A percentile compares a stretch with the other conserved stretches of the same genome.
Evolutionary conservation across 106 monocot species (phyloP).

Genomic region (Phalaenopsis equestris): DNA sequence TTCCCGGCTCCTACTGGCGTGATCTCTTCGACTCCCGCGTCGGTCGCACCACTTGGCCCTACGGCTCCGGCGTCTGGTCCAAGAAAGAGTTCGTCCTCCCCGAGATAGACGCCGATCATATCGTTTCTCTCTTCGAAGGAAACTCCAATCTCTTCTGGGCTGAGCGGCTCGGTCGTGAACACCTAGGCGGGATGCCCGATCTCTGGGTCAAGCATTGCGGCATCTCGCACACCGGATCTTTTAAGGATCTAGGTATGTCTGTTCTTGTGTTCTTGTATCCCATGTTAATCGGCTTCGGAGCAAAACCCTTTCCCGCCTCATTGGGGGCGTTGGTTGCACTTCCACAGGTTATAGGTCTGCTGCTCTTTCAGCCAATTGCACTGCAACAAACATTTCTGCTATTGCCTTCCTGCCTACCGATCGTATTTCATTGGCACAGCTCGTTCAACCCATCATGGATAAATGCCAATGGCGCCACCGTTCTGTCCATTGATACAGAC

Average conservation of each 20-base stretch:
- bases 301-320: constrained; percentile 54
- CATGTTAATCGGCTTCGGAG: constrained; percentile 86
- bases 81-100: constrained; percentile 97
- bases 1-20: constrained; percentile 73
- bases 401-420: constrained; percentile 91
- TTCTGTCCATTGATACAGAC: constrained; percentile 84
- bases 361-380: constrained; percentile 87
- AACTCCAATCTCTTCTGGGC: constrained; percentile 99
- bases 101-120: constrained; percentile 73
- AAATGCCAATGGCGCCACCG: constrained; percentile 94
- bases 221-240: constrained; percentile 87
- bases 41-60: constrained; percentile 86
- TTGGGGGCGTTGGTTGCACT: constrained; percentile 82
- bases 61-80: constrained; percentile 95
- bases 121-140: constrained; percentile 89
- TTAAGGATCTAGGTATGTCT: constrained; percentile 97
- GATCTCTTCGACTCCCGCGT: constrained; percentile 76
- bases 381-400: constrained; percentile 75
- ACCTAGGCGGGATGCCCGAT: constrained; percentile 78
- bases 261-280: constrained; percentile 85
- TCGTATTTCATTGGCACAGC: constrained; percentile 81
- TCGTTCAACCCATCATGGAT: constrained; percentile 92
- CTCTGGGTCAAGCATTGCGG: constrained; percentile 98
- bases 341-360: constrained; percentile 97
- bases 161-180: constrained; percentile 79